Percentiles rank a stretch among this genome's conserved stretches.
Evolutionary conservation across 495 filamentous ascomycete species (phyloP).

Genomic region (Evansstolkia leycettana): DNA sequence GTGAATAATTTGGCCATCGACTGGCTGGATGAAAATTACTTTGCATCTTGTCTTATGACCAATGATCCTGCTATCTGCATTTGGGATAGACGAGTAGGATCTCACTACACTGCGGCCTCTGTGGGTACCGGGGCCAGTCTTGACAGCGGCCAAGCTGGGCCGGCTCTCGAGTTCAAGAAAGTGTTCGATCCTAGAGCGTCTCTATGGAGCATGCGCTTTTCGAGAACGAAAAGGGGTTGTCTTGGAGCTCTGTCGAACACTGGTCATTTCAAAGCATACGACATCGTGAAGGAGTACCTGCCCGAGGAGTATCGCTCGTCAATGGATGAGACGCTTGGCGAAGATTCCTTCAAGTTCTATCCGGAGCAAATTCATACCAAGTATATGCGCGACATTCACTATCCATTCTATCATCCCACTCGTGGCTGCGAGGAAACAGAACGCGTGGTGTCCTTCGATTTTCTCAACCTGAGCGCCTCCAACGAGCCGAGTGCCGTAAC

Average conservation of each 20-base stretch:
- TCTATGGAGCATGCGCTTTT: constrained; percentile 74
- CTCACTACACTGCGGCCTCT: constrained; percentile 30
- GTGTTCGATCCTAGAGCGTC: constrained; percentile 45
- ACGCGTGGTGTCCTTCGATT: constrained; percentile 78
- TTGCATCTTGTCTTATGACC: constrained; percentile 69
- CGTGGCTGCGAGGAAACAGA: constrained; percentile 40
- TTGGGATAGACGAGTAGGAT: constrained; percentile 73
- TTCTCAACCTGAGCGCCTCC: constrained; percentile 51
- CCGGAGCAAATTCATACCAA: constrained; percentile 36
- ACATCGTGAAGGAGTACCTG: constrained; percentile 51
- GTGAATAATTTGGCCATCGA: constrained; percentile 88
- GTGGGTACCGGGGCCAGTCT: constrained; percentile 22
- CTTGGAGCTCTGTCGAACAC: constrained; percentile 66
- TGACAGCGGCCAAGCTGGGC: constrained; percentile 23
- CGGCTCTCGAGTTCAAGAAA: constrained; percentile 55
- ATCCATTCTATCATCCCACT: constrained; percentile 29
- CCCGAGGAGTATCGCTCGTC: constrained; percentile 28
- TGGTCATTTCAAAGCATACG: constrained; percentile 64
- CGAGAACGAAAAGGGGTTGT: constrained; percentile 56
- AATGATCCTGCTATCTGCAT: constrained; percentile 61
- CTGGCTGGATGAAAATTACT: constrained; percentile 83
- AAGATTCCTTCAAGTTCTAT: constrained; percentile 27
- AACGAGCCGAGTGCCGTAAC: constrained; percentile 55
- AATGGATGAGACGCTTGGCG: constrained; percentile 28
- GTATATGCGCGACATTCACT: constrained; percentile 32